Evolutionary conservation across 192 early-diverging fungal genomes (phyloP).

Genomic region (Powellomyces hirtus): DNA sequence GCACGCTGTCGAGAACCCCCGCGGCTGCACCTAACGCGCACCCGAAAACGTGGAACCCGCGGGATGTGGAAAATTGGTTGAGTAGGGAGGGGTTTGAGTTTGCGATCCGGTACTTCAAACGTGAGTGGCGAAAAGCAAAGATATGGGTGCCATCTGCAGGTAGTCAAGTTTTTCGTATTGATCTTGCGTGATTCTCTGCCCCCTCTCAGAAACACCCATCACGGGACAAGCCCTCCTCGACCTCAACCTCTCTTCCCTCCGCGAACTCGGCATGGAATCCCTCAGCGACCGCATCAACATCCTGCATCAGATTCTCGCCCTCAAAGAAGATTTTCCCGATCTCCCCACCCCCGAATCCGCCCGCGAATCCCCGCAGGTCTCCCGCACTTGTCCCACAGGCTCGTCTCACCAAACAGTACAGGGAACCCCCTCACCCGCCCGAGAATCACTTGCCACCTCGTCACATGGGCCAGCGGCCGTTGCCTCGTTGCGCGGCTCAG

Average conservation of each 20-base stretch:
- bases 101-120: not conserved
- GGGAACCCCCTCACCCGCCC: too few relatives aligned
- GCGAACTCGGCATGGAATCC: slow-evolving; percentile 64
- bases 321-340: slow-evolving; percentile 41
- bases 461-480: too few relatives aligned
- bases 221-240: slow-evolving; percentile 65
- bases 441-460: too few relatives aligned
- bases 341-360: not conserved
- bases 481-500: not conserved
- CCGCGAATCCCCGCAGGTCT: not conserved
- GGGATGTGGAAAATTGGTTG: not conserved
- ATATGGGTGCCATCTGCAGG: not conserved
- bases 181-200: not conserved
- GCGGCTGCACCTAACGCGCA: not conserved
- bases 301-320: slow-evolving; percentile 59
- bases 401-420: too few relatives aligned
- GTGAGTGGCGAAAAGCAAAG: not conserved
- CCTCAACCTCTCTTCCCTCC: slow-evolving; percentile 58
- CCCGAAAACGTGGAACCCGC: not conserved
- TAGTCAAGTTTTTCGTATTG: not conserved
- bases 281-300: slow-evolving; percentile 67
- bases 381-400: too few relatives aligned
- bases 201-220: slow-evolving; percentile 63
- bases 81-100: slow-evolving; percentile 2
- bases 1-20: not conserved